Conservation (phyloP, 805 yeast genomes). For the Zygotorulaspora sp. region DNA sequence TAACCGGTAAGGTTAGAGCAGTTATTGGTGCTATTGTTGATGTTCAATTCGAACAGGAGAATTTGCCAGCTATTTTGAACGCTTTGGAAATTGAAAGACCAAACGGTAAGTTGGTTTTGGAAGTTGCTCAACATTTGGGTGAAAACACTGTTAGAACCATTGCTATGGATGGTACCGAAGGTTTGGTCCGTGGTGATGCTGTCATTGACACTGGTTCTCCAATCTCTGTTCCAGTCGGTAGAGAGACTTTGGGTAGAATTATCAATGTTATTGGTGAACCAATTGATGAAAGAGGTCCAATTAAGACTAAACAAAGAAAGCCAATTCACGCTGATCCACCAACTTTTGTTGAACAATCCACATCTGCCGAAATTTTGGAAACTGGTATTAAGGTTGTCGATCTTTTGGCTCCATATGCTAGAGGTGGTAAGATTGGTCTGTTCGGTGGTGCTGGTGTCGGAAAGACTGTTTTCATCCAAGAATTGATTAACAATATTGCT, state of each 20-base stretch:
- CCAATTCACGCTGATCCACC: constrained; percentile 99
- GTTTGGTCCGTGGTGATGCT: constrained; percentile 94
- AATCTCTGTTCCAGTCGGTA: constrained; percentile 98
- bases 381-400: constrained; percentile 99
- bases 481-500: constrained; percentile 98
- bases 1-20: constrained; percentile 91
- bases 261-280: constrained; percentile 99
- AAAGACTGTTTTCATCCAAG: constrained; percentile 99
- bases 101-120: constrained; percentile 81
- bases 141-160: constrained; percentile 99
- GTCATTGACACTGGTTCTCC: constrained; percentile 97
- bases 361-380: constrained; percentile 96
- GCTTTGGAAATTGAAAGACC: constrained; percentile 86
- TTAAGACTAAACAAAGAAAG: constrained; percentile 84
- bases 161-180: constrained; percentile 99
- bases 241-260: constrained; percentile 98
- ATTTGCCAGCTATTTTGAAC: constrained; percentile 94
- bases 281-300: constrained; percentile 99
- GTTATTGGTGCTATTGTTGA: constrained; percentile 99
- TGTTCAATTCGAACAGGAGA: constrained; percentile 97
- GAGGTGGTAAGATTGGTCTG: constrained; percentile 99
- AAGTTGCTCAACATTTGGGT: constrained; percentile 99
- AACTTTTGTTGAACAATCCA: constrained; percentile 91
- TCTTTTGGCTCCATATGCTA: constrained; percentile 97
- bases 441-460: constrained; percentile 99